Evolutionary conservation across 2,329 filamentous ascomycete genomes (phyloP).

Genomic region (Claviceps arundinis): DNA sequence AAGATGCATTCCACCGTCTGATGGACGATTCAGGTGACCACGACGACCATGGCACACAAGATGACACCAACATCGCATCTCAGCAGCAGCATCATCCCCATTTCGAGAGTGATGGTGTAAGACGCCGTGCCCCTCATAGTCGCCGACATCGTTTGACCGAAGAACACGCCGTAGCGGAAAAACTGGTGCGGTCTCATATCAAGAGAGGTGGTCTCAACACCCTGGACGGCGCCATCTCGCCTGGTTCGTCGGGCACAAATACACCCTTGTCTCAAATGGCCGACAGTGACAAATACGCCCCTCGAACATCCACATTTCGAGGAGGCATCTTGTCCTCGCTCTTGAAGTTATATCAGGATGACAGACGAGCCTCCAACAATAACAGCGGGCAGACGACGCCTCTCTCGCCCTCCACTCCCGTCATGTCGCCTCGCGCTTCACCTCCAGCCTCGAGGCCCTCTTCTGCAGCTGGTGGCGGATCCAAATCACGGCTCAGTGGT

Average conservation of each 20-base stretch:
- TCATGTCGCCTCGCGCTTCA: constrained; percentile 28
- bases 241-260: constrained; percentile 20
- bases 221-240: constrained; percentile 17
- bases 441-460: constrained; percentile 26
- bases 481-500: constrained; percentile 22
- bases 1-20: constrained; percentile 20
- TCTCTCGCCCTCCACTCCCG: constrained; percentile 22
- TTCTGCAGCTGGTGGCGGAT: constrained; percentile 21
- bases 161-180: constrained; percentile 19
- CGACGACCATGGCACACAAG: constrained; percentile 6
- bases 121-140: constrained; percentile 13
- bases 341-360: constrained; percentile 53
- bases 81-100: background rate
- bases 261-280: constrained; percentile 33
- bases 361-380: constrained; percentile 20
- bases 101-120: constrained; percentile 7
- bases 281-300: constrained; percentile 43
- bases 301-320: constrained; percentile 53
- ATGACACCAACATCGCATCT: constrained; percentile 9
- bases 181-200: constrained; percentile 21
- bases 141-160: constrained; percentile 11
- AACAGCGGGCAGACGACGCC: constrained; percentile 30
- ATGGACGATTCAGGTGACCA: constrained; percentile 18
- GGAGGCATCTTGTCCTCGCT: constrained; percentile 62
- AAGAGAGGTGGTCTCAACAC: constrained; percentile 16